Evolutionary conservation across 2,329 filamentous ascomycete species (phyloP).

Genomic region (Colletotrichum sp.): DNA sequence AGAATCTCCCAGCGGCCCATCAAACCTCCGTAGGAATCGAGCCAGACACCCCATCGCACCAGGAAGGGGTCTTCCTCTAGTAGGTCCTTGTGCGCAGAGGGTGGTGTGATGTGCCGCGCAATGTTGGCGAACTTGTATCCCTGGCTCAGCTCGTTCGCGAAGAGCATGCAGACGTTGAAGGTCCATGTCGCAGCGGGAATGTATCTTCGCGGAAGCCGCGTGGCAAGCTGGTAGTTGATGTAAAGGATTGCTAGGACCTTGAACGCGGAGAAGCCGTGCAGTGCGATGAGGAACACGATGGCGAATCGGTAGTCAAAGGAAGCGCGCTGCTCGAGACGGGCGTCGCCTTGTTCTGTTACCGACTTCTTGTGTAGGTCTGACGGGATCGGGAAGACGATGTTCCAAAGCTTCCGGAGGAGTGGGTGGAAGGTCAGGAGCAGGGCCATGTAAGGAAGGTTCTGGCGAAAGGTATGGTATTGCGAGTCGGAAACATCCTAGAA

Average conservation of each 20-base stretch:
- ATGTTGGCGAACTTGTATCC: slow-evolving; percentile 78
- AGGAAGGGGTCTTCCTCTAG: slow-evolving; percentile 47
- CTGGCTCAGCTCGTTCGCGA: slow-evolving; percentile 83
- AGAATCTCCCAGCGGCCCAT: slow-evolving; percentile 93
- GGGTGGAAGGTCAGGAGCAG: slow-evolving; percentile 80
- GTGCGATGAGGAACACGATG: slow-evolving; percentile 73
- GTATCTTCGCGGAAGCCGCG: slow-evolving; percentile 69
- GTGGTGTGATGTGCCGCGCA: slow-evolving; percentile 53
- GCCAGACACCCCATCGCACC: slow-evolving; percentile 68
- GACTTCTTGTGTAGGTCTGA: slow-evolving; percentile 30
- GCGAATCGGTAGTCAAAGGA: slow-evolving; percentile 87
- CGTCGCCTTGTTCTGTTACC: slow-evolving; percentile 51
- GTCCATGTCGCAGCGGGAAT: slow-evolving; percentile 83
- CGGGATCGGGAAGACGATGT: slow-evolving; percentile 52
- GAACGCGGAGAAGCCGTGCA: slow-evolving; percentile 85
- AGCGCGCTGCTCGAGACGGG: slow-evolving; percentile 70
- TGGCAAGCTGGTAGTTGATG: slow-evolving; percentile 82
- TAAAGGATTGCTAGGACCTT: slow-evolving; percentile 85
- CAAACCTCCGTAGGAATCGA: slow-evolving; percentile 84
- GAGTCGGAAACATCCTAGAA: slow-evolving; percentile 84
- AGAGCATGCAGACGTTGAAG: slow-evolving; percentile 86
- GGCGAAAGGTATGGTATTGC: slow-evolving; percentile 85
- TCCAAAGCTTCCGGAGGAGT: slow-evolving; percentile 74
- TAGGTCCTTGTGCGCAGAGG: slow-evolving; percentile 26
- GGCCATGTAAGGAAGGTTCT: slow-evolving; percentile 83